These are phyloP conservation scores for Globisporangium okanoganense DNA, from an alignment of 352 stramenopile genomes.

Conservation along the genomic window DNA sequence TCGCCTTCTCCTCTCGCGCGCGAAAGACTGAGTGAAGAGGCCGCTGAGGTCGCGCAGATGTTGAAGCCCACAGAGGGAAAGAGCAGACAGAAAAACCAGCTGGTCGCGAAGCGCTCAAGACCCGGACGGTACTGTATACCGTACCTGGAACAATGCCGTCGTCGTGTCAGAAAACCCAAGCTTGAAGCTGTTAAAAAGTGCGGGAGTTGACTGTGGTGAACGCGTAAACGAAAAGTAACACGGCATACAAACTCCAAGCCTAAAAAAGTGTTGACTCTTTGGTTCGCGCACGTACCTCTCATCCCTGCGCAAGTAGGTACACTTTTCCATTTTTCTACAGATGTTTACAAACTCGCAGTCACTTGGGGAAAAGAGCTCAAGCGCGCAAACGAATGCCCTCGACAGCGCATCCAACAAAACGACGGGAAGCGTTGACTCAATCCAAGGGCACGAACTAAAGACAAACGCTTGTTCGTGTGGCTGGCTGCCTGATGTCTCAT, in stretches of 20 bases:
- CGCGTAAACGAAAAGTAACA: not conserved
- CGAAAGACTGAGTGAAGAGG: not conserved
- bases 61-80: constrained; percentile 1
- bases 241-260: not conserved
- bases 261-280: not conserved
- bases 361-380: not conserved
- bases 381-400: not conserved
- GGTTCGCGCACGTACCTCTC: not conserved
- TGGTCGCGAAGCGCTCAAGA: not conserved
- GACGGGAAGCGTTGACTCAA: no score
- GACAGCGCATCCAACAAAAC: no score
- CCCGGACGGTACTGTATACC: not conserved
- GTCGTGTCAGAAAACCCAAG: not conserved
- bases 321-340: not conserved
- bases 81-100: constrained; percentile 1
- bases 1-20: not conserved
- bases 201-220: not conserved
- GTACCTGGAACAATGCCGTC: not conserved
- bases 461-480: no score
- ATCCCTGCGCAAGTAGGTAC: not conserved
- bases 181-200: not conserved
- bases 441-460: no score
- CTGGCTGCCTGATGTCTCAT: no score
- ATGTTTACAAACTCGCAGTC: not conserved
- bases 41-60: not conserved